Evolutionary conservation across 176 grass and related monocot species (phyloP).

Genomic region (Typha latifolia): DNA sequence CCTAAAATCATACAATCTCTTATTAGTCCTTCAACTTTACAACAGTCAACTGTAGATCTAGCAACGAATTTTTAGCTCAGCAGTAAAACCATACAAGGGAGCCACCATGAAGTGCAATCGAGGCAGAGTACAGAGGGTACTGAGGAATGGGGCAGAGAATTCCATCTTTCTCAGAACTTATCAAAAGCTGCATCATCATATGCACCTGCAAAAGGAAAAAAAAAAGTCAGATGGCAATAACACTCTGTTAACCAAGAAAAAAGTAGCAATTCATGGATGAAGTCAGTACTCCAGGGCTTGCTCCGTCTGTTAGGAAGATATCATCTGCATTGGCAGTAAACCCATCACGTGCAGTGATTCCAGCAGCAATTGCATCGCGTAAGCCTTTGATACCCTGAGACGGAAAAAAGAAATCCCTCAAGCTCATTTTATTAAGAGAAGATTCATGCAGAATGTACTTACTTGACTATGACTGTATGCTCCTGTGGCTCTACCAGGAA

Average conservation of each 20-base stretch:
- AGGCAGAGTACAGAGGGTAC: slow-evolving; percentile 90
- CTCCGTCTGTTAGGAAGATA: slow-evolving; percentile 89
- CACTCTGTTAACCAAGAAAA: slow-evolving; percentile 17
- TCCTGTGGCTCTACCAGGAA: slow-evolving; percentile 88
- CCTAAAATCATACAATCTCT: slow-evolving; percentile 28
- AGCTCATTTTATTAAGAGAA: slow-evolving; percentile 18
- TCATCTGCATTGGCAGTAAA: slow-evolving; percentile 73
- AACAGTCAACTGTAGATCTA: no score
- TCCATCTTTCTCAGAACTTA: slow-evolving; percentile 91
- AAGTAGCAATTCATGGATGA: slow-evolving; percentile 7
- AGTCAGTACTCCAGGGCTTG: slow-evolving; percentile 72
- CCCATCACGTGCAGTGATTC: slow-evolving; percentile 79
- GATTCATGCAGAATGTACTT: slow-evolving; percentile 13
- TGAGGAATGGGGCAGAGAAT: slow-evolving; percentile 95
- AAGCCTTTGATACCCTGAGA: slow-evolving; percentile 88
- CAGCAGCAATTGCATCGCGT: slow-evolving; percentile 81
- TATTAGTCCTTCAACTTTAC: not conserved
- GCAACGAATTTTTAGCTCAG: slow-evolving; percentile 5
- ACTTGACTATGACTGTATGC: slow-evolving; percentile 98
- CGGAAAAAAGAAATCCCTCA: slow-evolving; percentile 14
- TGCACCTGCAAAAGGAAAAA: slow-evolving; percentile 57
- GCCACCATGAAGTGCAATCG: slow-evolving; percentile 88
- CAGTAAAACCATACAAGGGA: slow-evolving; percentile 70
- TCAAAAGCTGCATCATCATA: slow-evolving; percentile 96
- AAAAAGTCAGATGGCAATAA: slow-evolving; percentile 4